Percentiles rank a stretch among this genome's conserved stretches.
phyloP scores from a whole-genome alignment of 2,329 filamentous ascomycete species.

The Basipetospora sp. region DNA sequence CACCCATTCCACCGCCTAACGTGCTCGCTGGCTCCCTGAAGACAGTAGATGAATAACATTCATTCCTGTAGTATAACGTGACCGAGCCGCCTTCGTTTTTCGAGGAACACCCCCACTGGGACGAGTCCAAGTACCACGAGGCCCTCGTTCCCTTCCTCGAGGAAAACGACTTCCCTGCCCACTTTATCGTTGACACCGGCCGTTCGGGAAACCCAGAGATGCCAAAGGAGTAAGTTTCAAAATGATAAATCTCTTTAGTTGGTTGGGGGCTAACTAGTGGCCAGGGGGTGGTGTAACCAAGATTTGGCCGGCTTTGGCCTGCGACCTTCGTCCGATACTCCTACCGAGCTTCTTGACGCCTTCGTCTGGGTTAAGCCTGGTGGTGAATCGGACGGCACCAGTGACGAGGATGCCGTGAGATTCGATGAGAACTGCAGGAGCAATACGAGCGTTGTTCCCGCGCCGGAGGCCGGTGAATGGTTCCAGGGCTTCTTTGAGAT shows the following conservation, averaged over 20 bases:
- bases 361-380: slow-evolving; percentile 56
- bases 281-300: too few species aligned
- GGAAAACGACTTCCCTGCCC: slow-evolving; percentile 27
- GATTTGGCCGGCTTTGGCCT: slow-evolving; percentile 38
- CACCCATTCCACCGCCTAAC: neutral
- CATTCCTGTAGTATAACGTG: slow-evolving; percentile 20
- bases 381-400: slow-evolving; percentile 33
- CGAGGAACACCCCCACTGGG: slow-evolving; percentile 31
- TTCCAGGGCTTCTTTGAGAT: slow-evolving; percentile 14
- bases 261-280: slow-evolving; percentile 7
- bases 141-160: slow-evolving; percentile 52
- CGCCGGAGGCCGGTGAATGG: slow-evolving; percentile 38
- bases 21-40: too few species aligned
- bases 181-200: too few species aligned
- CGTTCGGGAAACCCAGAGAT: slow-evolving; percentile 6
- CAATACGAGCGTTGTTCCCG: slow-evolving; percentile 29
- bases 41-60: too few species aligned
- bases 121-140: slow-evolving; percentile 40
- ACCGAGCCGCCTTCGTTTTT: slow-evolving; percentile 30
- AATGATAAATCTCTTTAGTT: too few species aligned
- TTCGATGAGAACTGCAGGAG: slow-evolving; percentile 26
- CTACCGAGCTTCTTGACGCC: slow-evolving; percentile 40
- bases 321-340: slow-evolving; percentile 42
- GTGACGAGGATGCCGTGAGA: slow-evolving; percentile 18
- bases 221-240: too few species aligned